Conservation (phyloP, 495 filamentous ascomycete genomes). For the Lasiosphaeria miniovina region DNA sequence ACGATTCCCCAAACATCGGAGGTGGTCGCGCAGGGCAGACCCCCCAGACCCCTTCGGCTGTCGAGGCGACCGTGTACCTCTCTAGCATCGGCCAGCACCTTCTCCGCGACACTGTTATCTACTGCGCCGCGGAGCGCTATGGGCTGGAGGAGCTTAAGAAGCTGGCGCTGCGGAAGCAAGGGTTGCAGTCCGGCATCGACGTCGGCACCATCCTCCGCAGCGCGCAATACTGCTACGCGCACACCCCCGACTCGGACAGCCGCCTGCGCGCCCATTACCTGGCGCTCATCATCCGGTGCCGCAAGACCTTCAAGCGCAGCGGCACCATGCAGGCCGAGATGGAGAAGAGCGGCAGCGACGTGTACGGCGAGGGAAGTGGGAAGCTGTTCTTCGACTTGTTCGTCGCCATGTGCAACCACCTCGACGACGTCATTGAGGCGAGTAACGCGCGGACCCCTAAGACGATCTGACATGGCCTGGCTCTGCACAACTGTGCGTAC, state of each 20-base stretch:
- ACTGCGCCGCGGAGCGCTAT: slow-evolving; percentile 85
- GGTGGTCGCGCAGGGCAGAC: slow-evolving; percentile 51
- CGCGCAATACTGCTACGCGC: slow-evolving; percentile 88
- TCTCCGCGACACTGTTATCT: slow-evolving; percentile 85
- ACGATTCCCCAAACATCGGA: slow-evolving; percentile 35
- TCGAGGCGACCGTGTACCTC: slow-evolving; percentile 71
- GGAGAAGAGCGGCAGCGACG: slow-evolving; percentile 57
- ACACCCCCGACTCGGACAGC: slow-evolving; percentile 87
- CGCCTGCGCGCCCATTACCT: slow-evolving; percentile 91
- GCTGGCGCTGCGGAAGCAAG: slow-evolving; percentile 88
- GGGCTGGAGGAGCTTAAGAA: slow-evolving; percentile 82
- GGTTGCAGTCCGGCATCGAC: slow-evolving; percentile 79
- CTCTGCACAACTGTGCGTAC: slow-evolving; percentile 15
- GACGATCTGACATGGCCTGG: slow-evolving; percentile 41
- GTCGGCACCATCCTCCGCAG: slow-evolving; percentile 83
- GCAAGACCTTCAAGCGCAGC: slow-evolving; percentile 91
- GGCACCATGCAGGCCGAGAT: slow-evolving; percentile 98
- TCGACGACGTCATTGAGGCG: slow-evolving; percentile 79
- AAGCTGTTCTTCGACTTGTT: slow-evolving; percentile 96
- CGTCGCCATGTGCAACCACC: slow-evolving; percentile 94
- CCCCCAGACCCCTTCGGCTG: slow-evolving; percentile 45
- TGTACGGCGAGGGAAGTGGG: slow-evolving; percentile 59
- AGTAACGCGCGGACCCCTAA: slow-evolving; percentile 49
- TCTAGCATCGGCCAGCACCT: slow-evolving; percentile 64
- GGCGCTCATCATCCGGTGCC: slow-evolving; percentile 87